phyloP scores from a whole-genome alignment of 345 rosid genomes.

The Eucalyptus polyanthemos region DNA sequence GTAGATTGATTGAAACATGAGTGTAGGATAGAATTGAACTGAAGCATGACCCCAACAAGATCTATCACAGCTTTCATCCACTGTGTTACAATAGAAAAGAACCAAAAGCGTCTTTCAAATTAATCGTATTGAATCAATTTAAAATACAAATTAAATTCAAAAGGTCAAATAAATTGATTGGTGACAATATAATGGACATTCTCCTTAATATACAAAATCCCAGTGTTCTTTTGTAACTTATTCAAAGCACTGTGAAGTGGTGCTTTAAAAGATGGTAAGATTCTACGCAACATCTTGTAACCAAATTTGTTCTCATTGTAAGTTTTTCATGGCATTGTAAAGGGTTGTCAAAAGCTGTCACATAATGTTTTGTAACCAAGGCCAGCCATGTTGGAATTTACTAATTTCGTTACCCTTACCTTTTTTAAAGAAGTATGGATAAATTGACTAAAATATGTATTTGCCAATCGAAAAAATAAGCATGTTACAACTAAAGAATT shows the following conservation, averaged over 20 bases:
- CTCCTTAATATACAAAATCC: neutral
- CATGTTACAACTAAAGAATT: neutral
- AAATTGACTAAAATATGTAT: neutral
- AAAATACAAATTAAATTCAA: no score
- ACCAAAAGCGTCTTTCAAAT: neutral
- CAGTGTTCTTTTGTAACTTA: neutral
- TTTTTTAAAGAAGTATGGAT: neutral
- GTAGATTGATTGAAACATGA: no score
- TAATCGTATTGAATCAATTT: no score
- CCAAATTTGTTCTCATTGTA: neutral
- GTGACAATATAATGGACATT: no score
- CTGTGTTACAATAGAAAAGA: no score
- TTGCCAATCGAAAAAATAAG: fast-evolving
- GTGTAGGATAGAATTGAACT: no score
- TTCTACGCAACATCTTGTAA: neutral
- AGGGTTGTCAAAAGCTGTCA: neutral
- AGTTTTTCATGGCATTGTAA: neutral
- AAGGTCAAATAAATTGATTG: no score
- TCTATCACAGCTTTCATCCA: no score
- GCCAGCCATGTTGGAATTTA: neutral
- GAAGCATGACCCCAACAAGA: no score
- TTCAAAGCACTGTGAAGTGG: fast-evolving
- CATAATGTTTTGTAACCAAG: neutral
- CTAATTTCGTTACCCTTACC: neutral
- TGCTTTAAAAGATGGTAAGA: neutral